Conservation (phyloP, 768 basidiomycete genomes). For the Lentinula edodes region DNA sequence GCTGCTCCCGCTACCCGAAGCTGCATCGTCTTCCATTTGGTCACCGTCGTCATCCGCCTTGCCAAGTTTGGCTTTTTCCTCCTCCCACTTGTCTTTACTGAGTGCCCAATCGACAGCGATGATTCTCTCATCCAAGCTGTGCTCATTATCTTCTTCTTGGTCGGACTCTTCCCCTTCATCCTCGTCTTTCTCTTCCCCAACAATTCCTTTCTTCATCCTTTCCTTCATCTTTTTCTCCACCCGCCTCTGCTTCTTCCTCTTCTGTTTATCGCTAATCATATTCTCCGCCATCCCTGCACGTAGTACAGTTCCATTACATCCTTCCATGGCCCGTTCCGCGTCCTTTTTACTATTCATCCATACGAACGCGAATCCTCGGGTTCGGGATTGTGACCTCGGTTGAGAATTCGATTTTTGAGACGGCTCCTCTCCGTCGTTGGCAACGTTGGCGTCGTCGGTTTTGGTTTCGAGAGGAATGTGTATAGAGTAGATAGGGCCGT, state of each 20-base stretch:
- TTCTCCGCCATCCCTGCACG: conserved; percentile 55
- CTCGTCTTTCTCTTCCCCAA: conserved; percentile 30
- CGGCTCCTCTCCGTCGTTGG: conserved; percentile 5
- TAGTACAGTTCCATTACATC: conserved; percentile 71
- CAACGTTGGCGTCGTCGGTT: conserved; percentile 18
- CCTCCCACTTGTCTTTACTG: conserved; percentile 90
- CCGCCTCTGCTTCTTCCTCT: conserved; percentile 56
- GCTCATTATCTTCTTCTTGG: conserved; percentile 27
- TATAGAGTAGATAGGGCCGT: conserved; percentile 83
- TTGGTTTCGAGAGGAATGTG: conserved; percentile 56
- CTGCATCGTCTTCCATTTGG: conserved; percentile 27
- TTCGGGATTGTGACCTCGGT: conserved; percentile 27
- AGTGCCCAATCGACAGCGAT: conserved; percentile 97
- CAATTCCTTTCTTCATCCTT: conserved; percentile 24
- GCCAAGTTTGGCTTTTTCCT: conserved; percentile 58
- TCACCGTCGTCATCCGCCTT: conserved; percentile 30
- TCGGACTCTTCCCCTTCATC: conserved; percentile 37
- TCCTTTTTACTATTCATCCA: conserved; percentile 88
- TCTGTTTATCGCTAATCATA: conserved; percentile 58
- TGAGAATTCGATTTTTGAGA: not conserved
- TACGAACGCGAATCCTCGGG: conserved; percentile 89
- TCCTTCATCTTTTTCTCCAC: conserved; percentile 45
- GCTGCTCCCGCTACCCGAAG: conserved; percentile 3
- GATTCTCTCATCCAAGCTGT: conserved; percentile 40
- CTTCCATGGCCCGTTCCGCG: conserved; percentile 76